Base-by-base conservation (phyloP, 768 basidiomycete genomes). In the Naganishia vishniacii region DNA sequence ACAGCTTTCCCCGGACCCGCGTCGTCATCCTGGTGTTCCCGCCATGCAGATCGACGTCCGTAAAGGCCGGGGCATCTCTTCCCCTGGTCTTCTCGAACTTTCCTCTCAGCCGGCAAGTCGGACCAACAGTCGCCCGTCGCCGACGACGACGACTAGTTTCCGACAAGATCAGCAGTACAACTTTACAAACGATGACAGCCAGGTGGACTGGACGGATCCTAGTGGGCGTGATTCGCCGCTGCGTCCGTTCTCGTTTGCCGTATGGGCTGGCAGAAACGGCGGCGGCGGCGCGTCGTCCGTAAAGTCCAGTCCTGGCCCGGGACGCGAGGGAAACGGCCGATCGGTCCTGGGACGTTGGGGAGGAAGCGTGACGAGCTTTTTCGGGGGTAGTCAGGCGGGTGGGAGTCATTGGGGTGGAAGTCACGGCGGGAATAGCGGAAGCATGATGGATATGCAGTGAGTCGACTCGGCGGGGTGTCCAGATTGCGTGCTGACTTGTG, bases 381-480 rank as follows among this genome's bases (percentile, higher is more conserved):
- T 77, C 65, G 73, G 76, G 9, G 76, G 77, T 18, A 75, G 73
- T 68, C 75, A 76, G 65, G 73, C 71, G 49, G 77, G 76, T 34
- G 53, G 53, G 9, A 77, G 75, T 64, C 69, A 75, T 58, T 77
- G 75, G 67, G 72, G 76, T 12, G 75, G 76, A 18, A 75, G 73
- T 67, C 74, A 76, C 63, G 73, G 71, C 49, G 77, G 76, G 34
- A 56, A 46, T n/a, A 77, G 76, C 67, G 77, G 77, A 1, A 76
- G 75, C 51, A 77, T 78, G 77, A 75, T 78, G 74, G 76, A 78
- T 64, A 78, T 78, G 77, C 77, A 78, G 77, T 78, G 59, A 65
- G 77, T 75, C 23, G 8, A 48, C n/a, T 26, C 29, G 44, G 20
- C 29, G 11, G 13, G 20, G 32, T 25, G 16, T 8, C 20, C 23